phyloP scores from a whole-genome alignment of 345 rosid genomes.

The Cardamine chenopodiifolia region DNA sequence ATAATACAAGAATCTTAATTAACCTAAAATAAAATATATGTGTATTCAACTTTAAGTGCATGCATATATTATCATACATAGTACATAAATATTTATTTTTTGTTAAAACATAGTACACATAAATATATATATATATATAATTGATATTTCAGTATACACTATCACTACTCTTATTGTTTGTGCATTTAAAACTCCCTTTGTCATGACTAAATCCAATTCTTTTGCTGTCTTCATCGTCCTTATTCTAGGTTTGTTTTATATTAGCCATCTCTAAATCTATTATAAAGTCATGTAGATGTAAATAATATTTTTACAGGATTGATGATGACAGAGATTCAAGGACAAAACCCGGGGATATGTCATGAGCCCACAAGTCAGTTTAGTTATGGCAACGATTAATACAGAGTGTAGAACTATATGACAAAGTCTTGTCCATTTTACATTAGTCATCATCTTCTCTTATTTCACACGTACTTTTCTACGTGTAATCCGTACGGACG shows the following conservation, averaged over 20 bases:
- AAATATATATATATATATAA: background rate
- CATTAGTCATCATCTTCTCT: background rate
- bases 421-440: slow-evolving; percentile 4
- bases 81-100: background rate
- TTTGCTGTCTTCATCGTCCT: background rate
- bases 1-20: background rate
- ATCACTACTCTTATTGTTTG: slow-evolving; percentile 6
- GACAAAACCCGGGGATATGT: background rate
- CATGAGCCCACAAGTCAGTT: background rate
- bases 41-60: background rate
- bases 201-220: slow-evolving; percentile 9
- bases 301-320: background rate
- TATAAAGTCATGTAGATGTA: background rate
- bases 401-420: background rate
- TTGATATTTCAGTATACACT: background rate
- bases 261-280: background rate
- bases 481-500: slow-evolving; percentile 10
- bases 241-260: slow-evolving; percentile 14
- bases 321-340: slow-evolving; percentile 11
- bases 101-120: background rate
- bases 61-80: background rate
- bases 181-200: background rate
- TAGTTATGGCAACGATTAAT: background rate
- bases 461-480: slow-evolving; percentile 34
- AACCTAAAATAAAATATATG: too few species aligned